These are phyloP conservation scores for Pleurotus eryngii DNA, from an alignment of 768 basidiomycete genomes.

Conservation along the genomic window DNA sequence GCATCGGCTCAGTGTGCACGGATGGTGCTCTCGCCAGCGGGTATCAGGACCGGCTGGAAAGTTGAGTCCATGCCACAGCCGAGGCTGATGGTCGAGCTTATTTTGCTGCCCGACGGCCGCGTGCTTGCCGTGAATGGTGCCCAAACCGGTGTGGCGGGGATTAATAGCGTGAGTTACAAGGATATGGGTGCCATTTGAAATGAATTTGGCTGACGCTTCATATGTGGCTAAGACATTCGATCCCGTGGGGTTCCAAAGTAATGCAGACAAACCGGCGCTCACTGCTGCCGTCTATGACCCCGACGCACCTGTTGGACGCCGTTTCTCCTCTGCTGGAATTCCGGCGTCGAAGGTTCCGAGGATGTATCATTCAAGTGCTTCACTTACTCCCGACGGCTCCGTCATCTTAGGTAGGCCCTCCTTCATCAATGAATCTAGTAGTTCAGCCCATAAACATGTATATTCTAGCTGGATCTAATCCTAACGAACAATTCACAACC, in stretches of 20 bases:
- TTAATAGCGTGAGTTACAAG: slow-evolving; percentile 22
- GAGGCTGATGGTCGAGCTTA: slow-evolving; percentile 35
- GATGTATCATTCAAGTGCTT: slow-evolving; percentile 33
- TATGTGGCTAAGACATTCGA: slow-evolving; percentile 22
- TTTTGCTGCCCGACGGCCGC: slow-evolving; percentile 37
- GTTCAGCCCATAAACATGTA: background rate
- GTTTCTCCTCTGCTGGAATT: slow-evolving; percentile 27
- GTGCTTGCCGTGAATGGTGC: slow-evolving; percentile 42
- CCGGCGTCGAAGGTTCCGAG: slow-evolving; percentile 26
- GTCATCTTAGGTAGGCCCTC: slow-evolving; percentile 21
- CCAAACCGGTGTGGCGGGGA: slow-evolving; percentile 37
- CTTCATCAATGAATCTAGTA: background rate
- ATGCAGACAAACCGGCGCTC: slow-evolving; percentile 33
- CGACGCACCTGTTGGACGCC: slow-evolving; percentile 20
- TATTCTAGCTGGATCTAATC: slow-evolving; percentile 41
- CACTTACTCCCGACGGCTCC: slow-evolving; percentile 26
- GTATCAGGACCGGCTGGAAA: slow-evolving; percentile 41
- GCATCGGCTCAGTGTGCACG: slow-evolving; percentile 40
- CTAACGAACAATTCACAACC: slow-evolving; percentile 32
- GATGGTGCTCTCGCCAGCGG: slow-evolving; percentile 37
- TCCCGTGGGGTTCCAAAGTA: slow-evolving; percentile 15
- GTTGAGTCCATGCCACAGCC: slow-evolving; percentile 42
- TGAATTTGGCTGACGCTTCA: too few relatives aligned
- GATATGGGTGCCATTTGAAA: too few relatives aligned
- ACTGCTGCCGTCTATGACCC: slow-evolving; percentile 31